Base-by-base conservation (phyloP, 371 early-diverging fungal species). In the Polyrhizophydium stewartii region DNA sequence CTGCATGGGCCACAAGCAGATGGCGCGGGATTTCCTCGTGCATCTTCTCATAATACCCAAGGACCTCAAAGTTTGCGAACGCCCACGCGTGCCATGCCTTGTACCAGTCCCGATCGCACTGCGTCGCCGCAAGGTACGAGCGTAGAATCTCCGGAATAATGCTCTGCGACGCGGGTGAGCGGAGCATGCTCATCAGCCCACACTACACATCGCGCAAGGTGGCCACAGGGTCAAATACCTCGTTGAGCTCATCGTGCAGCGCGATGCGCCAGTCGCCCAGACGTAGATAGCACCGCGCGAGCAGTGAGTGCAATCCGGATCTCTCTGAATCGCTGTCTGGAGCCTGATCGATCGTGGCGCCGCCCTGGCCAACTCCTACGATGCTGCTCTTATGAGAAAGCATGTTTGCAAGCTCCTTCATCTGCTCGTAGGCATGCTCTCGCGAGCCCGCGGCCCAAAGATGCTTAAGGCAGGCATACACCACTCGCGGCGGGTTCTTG, bases 11-110 rank as follows among this genome's bases (percentile, higher is more conserved):
- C 9, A 79, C 73, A 10, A 89, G 71, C 5, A 86, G 72, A 27
- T 84, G 81, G 9, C 80, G 66, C 3, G 84, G 82, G 25, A 84
- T 65, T 22, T 40, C 56, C 70, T 77, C 79, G 56, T 84, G 78
- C 24, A 79, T 63, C 30, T 82, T 75, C 55, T 94, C 92, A 59
- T 87, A 85, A 57, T 84, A 80, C 40, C 87, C 83, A 41, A 95
- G 83, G 56, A 90, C 93, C 58, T 95, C 94, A 68, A 93, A 94
- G 71, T 98, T 96, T 12, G 91, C 88, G 27, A 97, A 74, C 6
- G 97, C 98, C 92, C 94, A 94, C n/a, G 92, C 86, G 67, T 98
- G 98, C 97, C 98, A 97, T 31, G 96, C 95, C 73, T 95, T 96
- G 82, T 98, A 97, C 92, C 93, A 97, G 50, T 91, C 84, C 77